Base-by-base conservation (phyloP, 2,329 filamentous ascomycete genomes). In the Didymella pomorum region DNA sequence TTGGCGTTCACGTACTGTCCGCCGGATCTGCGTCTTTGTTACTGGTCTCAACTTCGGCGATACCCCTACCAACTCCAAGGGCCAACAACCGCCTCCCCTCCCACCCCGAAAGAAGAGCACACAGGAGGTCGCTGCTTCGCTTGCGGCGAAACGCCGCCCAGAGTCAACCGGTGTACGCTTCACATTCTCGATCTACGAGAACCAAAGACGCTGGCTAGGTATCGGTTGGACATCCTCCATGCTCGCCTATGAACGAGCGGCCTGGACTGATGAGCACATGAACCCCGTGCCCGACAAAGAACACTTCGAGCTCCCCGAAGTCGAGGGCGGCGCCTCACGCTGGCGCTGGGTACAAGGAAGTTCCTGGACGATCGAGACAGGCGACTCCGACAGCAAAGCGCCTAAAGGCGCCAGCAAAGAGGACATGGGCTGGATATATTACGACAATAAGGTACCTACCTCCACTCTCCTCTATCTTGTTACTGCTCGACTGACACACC, bases 221-320 rank as follows among this genome's bases (percentile, higher is more conserved):
- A 84, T 99, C 12, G 95, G 95, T 0, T 99, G 95, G 93, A 98
- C 95, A 0, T 89, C 89, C 2, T 96, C 89, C 37, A 81, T 99
- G 61, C 92, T 99, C 65, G 88, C 93, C 0, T 96, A 97, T 70
- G 95, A 99, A 74, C 85, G 95, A 41, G 85, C 89, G 1, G 84
- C 93, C 0, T 99, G 95, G 94, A 97, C 95, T 0, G 95, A 99
- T 75, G 95, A 99, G 77, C 93, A 97, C 74, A 86, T 96, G 54
- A 97, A 97, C 61, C 73, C 88, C 0, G 89, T 92, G 3, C 88
- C 92, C 0, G 79, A 88, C 0, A 93, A 89, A 64, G 90, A 95
- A 42, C 85, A 85, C 10, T 92, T 91, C 64, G 82, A 86, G 56
- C 78, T 91, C 2, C 89, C 89, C 0, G 85, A 89, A 59, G 87